phyloP scores from a whole-genome alignment of 2,329 filamentous ascomycete genomes.

The Chaetomium sp. region DNA sequence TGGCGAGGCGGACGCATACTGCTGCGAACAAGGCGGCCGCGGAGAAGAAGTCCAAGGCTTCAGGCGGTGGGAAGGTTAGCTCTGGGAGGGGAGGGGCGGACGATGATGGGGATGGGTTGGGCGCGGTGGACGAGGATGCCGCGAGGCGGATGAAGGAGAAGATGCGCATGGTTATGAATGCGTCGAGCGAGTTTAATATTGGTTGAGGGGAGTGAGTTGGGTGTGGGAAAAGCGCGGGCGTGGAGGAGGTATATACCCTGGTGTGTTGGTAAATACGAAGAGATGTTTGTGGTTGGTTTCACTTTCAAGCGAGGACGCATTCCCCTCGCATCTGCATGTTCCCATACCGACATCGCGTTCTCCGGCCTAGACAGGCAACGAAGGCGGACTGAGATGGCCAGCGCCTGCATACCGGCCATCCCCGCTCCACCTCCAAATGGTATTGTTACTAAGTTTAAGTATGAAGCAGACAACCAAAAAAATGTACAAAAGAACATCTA shows the following conservation, averaged over 20 bases:
- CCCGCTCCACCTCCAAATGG: not conserved
- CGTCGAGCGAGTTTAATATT: slow-evolving; percentile 36
- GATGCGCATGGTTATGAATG: slow-evolving; percentile 38
- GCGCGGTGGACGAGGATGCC: slow-evolving; percentile 57
- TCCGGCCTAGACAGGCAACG: not conserved
- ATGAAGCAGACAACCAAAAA: not conserved
- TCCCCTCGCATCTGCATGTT: not conserved
- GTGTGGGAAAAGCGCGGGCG: not conserved
- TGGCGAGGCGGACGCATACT: slow-evolving; percentile 49
- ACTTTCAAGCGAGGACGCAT: not conserved
- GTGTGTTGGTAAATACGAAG: slow-evolving; percentile 12
- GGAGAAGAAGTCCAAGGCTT: slow-evolving; percentile 29
- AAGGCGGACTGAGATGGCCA: not conserved
- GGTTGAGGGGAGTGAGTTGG: slow-evolving; percentile 19
- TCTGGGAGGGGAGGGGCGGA: slow-evolving; percentile 39
- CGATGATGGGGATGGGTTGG: slow-evolving; percentile 44
- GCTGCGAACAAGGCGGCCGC: slow-evolving; percentile 10
- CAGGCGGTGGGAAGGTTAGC: not conserved
- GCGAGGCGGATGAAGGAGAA: slow-evolving; percentile 55
- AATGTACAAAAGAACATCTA: not conserved
- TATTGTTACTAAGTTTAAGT: not conserved
- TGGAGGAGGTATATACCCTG: slow-evolving; percentile 6
- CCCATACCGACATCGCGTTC: not conserved
- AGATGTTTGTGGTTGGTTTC: not conserved
- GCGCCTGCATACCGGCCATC: not conserved